Evolutionary conservation across 164 flowering plant genomes (phyloP).

Genomic region (Chloranthus sessilifolius): DNA sequence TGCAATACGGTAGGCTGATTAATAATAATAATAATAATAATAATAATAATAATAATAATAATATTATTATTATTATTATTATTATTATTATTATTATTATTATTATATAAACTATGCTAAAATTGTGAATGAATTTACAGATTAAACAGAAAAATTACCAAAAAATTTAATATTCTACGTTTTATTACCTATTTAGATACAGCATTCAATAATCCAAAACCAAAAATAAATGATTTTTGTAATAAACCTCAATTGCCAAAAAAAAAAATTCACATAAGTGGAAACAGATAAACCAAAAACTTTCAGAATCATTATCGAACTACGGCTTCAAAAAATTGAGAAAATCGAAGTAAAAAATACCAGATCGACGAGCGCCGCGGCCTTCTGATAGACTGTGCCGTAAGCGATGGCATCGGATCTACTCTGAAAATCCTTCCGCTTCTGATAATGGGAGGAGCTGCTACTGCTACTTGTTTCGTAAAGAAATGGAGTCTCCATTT

Average conservation of each 20-base stretch:
- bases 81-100: no score
- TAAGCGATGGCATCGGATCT: constrained; percentile 66
- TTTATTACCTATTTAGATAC: no score
- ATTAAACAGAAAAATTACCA: no score
- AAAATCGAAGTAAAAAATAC: constrained; percentile 22
- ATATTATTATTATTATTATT: no score
- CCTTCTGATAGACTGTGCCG: constrained; percentile 67
- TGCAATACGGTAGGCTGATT: no score
- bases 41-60: no score
- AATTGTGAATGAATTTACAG: no score
- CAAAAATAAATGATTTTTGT: neutral
- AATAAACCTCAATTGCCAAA: neutral
- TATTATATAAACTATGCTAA: no score
- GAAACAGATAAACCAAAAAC: neutral
- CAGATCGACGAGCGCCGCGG: constrained; percentile 94
- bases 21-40: no score
- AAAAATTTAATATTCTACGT: no score
- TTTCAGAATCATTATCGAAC: neutral
- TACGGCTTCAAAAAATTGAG: neutral
- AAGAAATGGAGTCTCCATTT: constrained; percentile 46
- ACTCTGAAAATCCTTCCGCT: constrained; percentile 18
- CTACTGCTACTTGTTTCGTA: constrained; percentile 22
- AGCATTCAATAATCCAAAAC: no score
- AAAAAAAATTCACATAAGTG: neutral
- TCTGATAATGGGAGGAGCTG: neutral